Evolutionary conservation across 129 eudicot genomes (phyloP), one percentile per base, ranked within the genome.

Genomic region (Oenanthe sinensis): DNA sequence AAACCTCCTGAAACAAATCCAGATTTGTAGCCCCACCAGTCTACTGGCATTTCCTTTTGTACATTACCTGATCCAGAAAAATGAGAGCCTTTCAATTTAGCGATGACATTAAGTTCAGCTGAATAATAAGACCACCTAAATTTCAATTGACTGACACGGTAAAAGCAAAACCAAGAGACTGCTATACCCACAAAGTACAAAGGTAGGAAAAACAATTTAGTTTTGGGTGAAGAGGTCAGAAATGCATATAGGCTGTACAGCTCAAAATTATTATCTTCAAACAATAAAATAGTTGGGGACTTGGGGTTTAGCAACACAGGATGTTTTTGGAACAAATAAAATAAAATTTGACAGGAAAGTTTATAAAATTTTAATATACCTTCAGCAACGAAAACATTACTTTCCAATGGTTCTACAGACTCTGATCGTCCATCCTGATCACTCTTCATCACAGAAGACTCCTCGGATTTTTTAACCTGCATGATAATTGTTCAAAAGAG

Each of bases 21-120:
- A 82, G 49, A 83, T 83, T 90, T 95, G 81, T 87, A 82, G 44
- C 99, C 99, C 99, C 99, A 91, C 99, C 99, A 95, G 16, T 95
- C 92, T 46, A 69, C 87, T n/a, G 96, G 82, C 77, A 86, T 77
- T 63, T 75, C 83, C 77, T 82, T 84, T 76, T 45, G 84, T 55
- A 78, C 81, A 44, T 79, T 77, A 47, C 46, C 97, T 92, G 87
- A 44, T 11, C 62, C 67, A 8, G 43, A 17, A 71, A 30, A 22
- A 5, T 42, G 52, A 75, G 47, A 0, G 80, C 22, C 0, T 13
- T 6, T 77, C 39, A 47, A 42, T 77, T 80, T 71, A 83, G 62
- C 28, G 70, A 78, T 68, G 19, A 40, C 47, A 20, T 17, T 8
- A 42, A 26, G 6, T 7, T 37, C 24, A 33, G 46, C 28, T 37